A percentile compares a stretch with the other conserved stretches of the same genome.
Evolutionary conservation across 257 asterid genomes (phyloP).

Genomic region (Henckelia pumila): DNA sequence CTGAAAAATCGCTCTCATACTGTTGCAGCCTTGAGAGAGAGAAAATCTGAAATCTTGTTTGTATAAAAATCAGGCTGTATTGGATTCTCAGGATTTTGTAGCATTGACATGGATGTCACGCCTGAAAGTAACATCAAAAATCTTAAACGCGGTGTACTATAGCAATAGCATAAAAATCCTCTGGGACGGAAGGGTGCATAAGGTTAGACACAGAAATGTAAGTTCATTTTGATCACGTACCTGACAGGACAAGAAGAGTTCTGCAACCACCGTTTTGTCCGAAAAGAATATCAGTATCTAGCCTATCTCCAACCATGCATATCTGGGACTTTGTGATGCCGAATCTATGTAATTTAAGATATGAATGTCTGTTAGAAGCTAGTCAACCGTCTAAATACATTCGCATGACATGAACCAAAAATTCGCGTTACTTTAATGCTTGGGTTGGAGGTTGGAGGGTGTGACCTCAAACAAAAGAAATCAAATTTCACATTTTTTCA

Average conservation of each 20-base stretch:
- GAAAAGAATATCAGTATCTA: slow-evolving; percentile 88
- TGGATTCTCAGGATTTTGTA: slow-evolving; percentile 69
- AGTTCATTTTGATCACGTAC: slow-evolving; percentile 28
- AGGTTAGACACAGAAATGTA: neutral
- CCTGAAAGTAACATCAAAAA: slow-evolving; percentile 37
- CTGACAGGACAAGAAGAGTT: slow-evolving; percentile 96
- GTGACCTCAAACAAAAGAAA: neutral
- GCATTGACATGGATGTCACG: slow-evolving; percentile 71
- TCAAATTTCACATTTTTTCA: neutral
- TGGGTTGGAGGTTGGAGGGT: neutral
- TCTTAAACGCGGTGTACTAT: neutral
- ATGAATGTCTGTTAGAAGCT: slow-evolving; percentile 6
- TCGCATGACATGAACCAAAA: neutral
- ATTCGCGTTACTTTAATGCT: neutral
- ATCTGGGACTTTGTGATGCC: slow-evolving; percentile 84
- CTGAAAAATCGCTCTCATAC: slow-evolving; percentile 31
- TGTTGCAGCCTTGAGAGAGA: slow-evolving; percentile 70
- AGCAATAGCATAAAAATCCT: too few species aligned
- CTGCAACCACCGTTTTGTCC: slow-evolving; percentile 98
- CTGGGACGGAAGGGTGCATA: too few species aligned
- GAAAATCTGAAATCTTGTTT: slow-evolving; percentile 81
- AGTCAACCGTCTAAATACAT: neutral
- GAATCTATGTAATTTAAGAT: slow-evolving; percentile 50
- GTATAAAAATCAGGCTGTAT: slow-evolving; percentile 93
- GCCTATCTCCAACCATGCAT: slow-evolving; percentile 98